Evolutionary conservation across 2,329 filamentous ascomycete species (phyloP), one percentile per base, ranked within the genome.

Genomic region (Daldinia sp.): DNA sequence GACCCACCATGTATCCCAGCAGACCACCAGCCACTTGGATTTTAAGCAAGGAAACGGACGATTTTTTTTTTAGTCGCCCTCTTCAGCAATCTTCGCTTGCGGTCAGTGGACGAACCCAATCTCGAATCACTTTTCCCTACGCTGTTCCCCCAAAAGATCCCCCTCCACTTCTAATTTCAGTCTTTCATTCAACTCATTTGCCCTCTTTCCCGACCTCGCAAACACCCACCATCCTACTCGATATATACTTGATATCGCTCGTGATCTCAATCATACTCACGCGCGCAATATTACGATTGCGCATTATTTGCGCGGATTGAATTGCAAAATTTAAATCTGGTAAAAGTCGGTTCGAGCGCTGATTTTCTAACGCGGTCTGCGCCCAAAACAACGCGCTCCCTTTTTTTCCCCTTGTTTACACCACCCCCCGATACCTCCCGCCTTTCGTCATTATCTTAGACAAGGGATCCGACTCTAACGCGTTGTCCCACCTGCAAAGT

Each of bases 371-470:
- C 70, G 70, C 71, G 71, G 65, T 68, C 66, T 68, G 67, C 67
- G 60, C 63, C 64, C 66, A 68, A 70, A 69, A 72, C 70, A 72
- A 70, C 71, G 66, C 67, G 68, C 68, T 63, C 61, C 59, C 65
- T 58, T 63, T 59, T 58, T 67, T 58, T 62, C 63, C 62, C 35
- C 56, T 69, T 73, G 71, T 72, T 73, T 73, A 73, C 66, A 67
- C 55, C 60, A 56, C 58, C 63, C 63, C 64, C 63, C 63, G 55
- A 65, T 55, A 45, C 52, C 48, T 59, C 58, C 64, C 58, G 47
- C 57, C 57, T 61, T 67, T 62, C 59, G 43, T 62, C 62, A 57
- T 60, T 55, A 37, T 52, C 53, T 64, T 25, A 53, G 32, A 56
- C 45, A 55, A 34, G 27, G 58, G 25, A 19, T 37, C 57, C 41